Conservation (phyloP, 2,329 filamentous ascomycete species). For the Claviceps monticola region DNA sequence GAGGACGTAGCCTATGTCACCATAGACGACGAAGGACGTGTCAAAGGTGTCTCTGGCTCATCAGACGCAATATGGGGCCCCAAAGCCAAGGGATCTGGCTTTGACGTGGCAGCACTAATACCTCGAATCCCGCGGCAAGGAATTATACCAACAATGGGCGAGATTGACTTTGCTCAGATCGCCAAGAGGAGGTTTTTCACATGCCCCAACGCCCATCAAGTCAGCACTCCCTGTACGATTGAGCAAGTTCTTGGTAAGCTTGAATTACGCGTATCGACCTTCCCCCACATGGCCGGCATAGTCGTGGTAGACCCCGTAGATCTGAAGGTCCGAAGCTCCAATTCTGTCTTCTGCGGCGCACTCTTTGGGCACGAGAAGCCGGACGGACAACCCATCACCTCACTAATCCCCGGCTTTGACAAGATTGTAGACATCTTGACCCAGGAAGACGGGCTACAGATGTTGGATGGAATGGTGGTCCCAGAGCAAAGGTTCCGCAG, state of each 20-base stretch:
- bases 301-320: constrained; percentile 74
- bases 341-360: constrained; percentile 84
- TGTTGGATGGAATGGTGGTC: constrained; percentile 90
- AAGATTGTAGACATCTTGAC: constrained; percentile 67
- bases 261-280: constrained; percentile 77
- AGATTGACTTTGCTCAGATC: constrained; percentile 66
- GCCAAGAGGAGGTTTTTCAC: constrained; percentile 67
- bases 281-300: constrained; percentile 94
- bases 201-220: constrained; percentile 59
- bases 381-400: constrained; percentile 64
- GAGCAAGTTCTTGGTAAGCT: constrained; percentile 55
- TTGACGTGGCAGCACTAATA: constrained; percentile 65
- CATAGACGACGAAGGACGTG: constrained; percentile 63
- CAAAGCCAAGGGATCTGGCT: constrained; percentile 49
- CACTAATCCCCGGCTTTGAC: constrained; percentile 78
- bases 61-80: constrained; percentile 77
- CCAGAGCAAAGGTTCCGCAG: constrained; percentile 92
- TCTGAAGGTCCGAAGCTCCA: constrained; percentile 77
- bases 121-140: constrained; percentile 68
- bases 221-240: constrained; percentile 75
- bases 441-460: constrained; percentile 70
- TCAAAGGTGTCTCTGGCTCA: constrained; percentile 60
- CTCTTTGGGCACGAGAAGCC: constrained; percentile 81
- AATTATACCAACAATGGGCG: constrained; percentile 54
- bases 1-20: constrained; percentile 74